These are phyloP conservation scores for Nakataea oryzae DNA, from an alignment of 2,329 filamentous ascomycete species.

Conservation along the genomic window DNA sequence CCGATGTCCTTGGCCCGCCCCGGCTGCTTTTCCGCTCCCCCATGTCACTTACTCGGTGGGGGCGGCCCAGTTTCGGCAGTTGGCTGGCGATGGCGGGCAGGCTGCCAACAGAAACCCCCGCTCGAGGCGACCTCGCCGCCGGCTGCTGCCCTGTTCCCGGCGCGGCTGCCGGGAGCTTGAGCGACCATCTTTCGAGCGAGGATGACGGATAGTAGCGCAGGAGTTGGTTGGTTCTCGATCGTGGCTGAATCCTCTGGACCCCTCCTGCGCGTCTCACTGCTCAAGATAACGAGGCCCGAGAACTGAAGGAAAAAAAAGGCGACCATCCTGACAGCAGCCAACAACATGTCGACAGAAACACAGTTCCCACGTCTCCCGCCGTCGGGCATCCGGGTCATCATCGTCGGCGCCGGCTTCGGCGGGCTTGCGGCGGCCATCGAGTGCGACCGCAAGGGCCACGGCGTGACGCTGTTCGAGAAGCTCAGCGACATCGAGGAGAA, in stretches of 20 bases:
- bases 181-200: too few relatives aligned
- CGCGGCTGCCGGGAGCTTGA: too few relatives aligned
- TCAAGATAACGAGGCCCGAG: background rate
- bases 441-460: conserved; percentile 44
- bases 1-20: background rate
- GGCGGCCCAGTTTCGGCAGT: background rate
- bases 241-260: background rate
- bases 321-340: background rate
- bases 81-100: background rate
- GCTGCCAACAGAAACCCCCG: background rate
- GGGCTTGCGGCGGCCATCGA: conserved; percentile 50
- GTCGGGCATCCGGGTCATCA: conserved; percentile 33
- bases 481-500: conserved; percentile 23
- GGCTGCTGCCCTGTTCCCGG: background rate
- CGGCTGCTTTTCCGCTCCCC: background rate
- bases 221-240: background rate
- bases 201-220: background rate
- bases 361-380: conserved; percentile 15
- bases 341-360: background rate
- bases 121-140: background rate
- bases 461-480: conserved; percentile 31
- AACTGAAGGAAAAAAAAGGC: background rate
- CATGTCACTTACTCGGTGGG: background rate
- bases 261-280: background rate
- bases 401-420: conserved; percentile 45